These are phyloP conservation scores for Ustilago esculenta DNA, from an alignment of 1,284 basidiomycete genomes.

Conservation along the genomic window DNA sequence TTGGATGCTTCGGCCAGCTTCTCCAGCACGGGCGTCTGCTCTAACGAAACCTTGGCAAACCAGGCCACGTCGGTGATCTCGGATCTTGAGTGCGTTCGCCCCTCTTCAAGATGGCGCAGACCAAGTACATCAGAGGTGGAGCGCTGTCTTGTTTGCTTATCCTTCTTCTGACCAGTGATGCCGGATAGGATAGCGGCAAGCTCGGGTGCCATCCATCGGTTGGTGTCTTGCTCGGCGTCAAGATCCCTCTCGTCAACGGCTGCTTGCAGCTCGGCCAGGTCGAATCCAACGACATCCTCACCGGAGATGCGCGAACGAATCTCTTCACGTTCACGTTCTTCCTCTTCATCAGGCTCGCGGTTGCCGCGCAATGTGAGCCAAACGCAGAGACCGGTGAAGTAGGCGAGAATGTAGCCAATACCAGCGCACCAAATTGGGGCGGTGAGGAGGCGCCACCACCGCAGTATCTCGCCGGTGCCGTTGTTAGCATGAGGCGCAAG, in stretches of 20 bases:
- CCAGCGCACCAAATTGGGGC: conserved; percentile 53
- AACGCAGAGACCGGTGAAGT: conserved; percentile 55
- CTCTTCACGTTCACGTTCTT: conserved; percentile 43
- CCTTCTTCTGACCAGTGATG: conserved; percentile 36
- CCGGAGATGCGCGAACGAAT: conserved; percentile 43
- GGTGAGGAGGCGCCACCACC: conserved; percentile 51
- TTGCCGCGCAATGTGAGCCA: conserved; percentile 58
- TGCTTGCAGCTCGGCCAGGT: conserved; percentile 38
- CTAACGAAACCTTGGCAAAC: conserved; percentile 21
- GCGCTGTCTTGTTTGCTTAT: conserved; percentile 19
- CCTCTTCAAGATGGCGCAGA: conserved; percentile 17
- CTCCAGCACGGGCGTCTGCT: conserved; percentile 3
- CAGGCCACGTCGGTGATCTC: conserved; percentile 7
- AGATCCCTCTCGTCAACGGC: conserved; percentile 24
- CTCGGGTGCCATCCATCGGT: conserved; percentile 52
- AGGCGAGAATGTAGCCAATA: conserved; percentile 54
- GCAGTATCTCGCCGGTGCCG: conserved; percentile 21
- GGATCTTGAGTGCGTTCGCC: conserved; percentile 10
- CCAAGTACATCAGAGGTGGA: conserved; percentile 6
- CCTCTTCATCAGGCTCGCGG: conserved; percentile 49
- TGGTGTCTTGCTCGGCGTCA: conserved; percentile 26
- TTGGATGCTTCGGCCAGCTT: conserved; percentile 8
- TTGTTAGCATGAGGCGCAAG: conserved; percentile 24
- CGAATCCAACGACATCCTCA: conserved; percentile 38
- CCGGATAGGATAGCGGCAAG: conserved; percentile 38